Percentiles rank a stretch among this genome's conserved stretches.
Evolutionary conservation across 805 yeast genomes (phyloP).

Genomic region (Crinitomyces ghanaensis): DNA sequence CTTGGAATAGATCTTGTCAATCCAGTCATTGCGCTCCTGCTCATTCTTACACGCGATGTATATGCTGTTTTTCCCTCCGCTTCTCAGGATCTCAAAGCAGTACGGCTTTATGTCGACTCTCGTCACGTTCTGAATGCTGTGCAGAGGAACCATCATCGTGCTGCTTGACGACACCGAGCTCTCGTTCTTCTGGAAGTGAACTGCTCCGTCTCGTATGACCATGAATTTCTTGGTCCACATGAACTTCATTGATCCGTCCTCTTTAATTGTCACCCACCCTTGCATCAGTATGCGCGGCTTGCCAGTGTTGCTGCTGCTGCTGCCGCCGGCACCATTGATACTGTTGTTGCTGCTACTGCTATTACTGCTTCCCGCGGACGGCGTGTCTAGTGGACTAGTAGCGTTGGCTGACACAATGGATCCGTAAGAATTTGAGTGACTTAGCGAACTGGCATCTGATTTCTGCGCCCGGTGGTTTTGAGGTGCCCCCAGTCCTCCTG

Average conservation of each 20-base stretch:
- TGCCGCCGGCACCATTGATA: constrained; percentile 1
- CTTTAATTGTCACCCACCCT: constrained; percentile 90
- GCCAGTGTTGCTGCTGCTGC: background rate
- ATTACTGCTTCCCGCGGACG: constrained; percentile 4
- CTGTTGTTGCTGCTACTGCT: too few species aligned
- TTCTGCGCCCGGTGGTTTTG: constrained; percentile 3
- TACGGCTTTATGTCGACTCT: constrained; percentile 63
- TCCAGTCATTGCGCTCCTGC: constrained; percentile 77
- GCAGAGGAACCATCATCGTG: constrained; percentile 36
- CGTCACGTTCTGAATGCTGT: constrained; percentile 50
- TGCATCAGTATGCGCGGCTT: too few species aligned
- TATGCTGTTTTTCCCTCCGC: constrained; percentile 43
- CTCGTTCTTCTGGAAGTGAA: constrained; percentile 68
- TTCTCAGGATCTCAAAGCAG: constrained; percentile 60
- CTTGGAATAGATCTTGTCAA: constrained; percentile 58
- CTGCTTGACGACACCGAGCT: constrained; percentile 12
- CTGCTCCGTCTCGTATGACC: constrained; percentile 61
- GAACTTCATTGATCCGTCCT: constrained; percentile 73
- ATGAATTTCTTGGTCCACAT: constrained; percentile 87
- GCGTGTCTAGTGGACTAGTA: constrained; percentile 2
- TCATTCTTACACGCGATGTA: constrained; percentile 67
- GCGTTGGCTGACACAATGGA: constrained; percentile 10
- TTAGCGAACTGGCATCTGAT: constrained; percentile 1
- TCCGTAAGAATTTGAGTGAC: constrained; percentile 13
- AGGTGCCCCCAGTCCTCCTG: background rate